Conservation (phyloP, 129 eudicot species). For the Helichrysum umbraculigerum region DNA sequence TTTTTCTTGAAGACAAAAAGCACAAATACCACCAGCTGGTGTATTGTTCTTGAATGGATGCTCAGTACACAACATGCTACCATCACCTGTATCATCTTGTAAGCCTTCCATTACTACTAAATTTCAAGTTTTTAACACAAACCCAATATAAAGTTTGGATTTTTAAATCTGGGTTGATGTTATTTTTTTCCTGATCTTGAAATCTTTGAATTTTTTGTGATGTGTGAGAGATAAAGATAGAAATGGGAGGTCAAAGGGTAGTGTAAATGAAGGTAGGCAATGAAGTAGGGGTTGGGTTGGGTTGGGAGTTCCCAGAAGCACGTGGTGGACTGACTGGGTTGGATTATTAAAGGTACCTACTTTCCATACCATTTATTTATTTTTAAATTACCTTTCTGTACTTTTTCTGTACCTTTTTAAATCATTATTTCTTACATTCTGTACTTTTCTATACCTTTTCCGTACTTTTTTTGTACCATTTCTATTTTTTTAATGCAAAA, state of each 20-base stretch:
- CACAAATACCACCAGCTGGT: slow-evolving; percentile 79
- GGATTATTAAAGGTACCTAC: slow-evolving; percentile 41
- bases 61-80: slow-evolving; percentile 59
- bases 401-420: no score
- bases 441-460: no score
- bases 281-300: slow-evolving; percentile 39
- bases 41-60: slow-evolving; percentile 70
- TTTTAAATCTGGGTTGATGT: slow-evolving; percentile 7
- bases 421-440: no score
- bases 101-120: slow-evolving; percentile 48
- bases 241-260: slow-evolving; percentile 19
- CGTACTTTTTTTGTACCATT: no score
- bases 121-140: slow-evolving; percentile 4
- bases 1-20: slow-evolving; percentile 90
- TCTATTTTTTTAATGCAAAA: no score
- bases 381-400: no score
- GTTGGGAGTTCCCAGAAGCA: slow-evolving; percentile 64
- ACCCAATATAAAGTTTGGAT: not conserved
- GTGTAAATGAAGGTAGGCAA: slow-evolving; percentile 41
- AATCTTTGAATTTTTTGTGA: not conserved
- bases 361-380: no score
- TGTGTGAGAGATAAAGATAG: slow-evolving; percentile 15
- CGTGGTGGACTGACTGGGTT: slow-evolving; percentile 67
- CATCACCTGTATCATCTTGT: slow-evolving; percentile 66
- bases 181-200: slow-evolving; percentile 8